Base-by-base conservation (phyloP, 2,329 filamentous ascomycete species). In the Fusarium secorum region DNA sequence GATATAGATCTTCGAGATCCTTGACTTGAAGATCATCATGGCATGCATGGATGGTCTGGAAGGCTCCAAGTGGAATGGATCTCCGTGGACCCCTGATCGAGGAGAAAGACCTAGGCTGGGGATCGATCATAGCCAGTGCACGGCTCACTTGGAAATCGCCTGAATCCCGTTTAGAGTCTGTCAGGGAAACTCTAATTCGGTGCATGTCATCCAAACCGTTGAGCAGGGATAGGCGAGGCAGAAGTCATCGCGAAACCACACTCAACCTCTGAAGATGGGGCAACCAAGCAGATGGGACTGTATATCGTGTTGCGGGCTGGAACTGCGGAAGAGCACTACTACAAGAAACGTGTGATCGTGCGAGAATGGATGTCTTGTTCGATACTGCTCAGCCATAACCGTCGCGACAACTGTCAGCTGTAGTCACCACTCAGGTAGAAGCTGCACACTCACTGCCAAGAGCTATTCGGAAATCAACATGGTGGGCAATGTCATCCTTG, bases 91-190 rank as follows among this genome's bases (percentile, higher is more conserved):
- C 46, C 74, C 73, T 64, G 69, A 64, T 46, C 65, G 65, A 64
- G 68, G 59, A 38, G 52, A 83, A 77, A 84, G 87, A 26, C 80
- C 90, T 18, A 86, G 87, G 11, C 78, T 91, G 8, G 56, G 64
- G 49, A 63, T 44, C 33, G 49, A 39, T 38, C 48, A 55, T 44
- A 35, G 39, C 10, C 36, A 59, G 44, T n/a, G 52, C 28, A 64
- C 38, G 55, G 51, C 32, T 45, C 33, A 35, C 52, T 22, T 46
- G 53, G 38, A 39, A 36, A n/a, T 41, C 45, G 61, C 35, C 18
- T 41, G 52, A 33, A 51, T 35, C 24, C 18, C 38, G 33, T 42
- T 64, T 35, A 44, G 15, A 38, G 18, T 46, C 46, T 51, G 52
- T 38, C 33, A 52, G 26, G 38, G 20, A 67, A 67, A 62, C 41